Base-by-base conservation (phyloP, 2,329 filamentous ascomycete genomes). In the Corinectria fuckeliana region DNA sequence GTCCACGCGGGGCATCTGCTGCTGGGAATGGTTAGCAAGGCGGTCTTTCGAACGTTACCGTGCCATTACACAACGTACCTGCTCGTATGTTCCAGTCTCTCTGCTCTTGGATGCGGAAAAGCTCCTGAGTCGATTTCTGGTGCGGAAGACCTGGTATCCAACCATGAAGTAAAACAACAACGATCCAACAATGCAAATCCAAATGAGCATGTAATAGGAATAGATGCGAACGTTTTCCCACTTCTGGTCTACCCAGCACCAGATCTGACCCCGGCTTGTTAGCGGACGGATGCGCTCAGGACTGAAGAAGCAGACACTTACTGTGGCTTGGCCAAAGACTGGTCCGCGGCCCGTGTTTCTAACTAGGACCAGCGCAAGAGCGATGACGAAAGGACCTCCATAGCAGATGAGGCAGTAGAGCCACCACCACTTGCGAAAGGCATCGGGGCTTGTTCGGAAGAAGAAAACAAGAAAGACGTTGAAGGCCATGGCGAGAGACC, bases 401-500 rank as follows among this genome's bases (percentile, higher is more conserved):
- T 93, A 95, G 72, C 90, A 92, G 45, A 88, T 76, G 1, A 88
- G 50, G 34, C 88, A 82, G 72, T 94, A 94, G 48, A 87, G 81
- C 82, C 88, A 91, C 69, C 89, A 84, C 72, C 90, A 90, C 45
- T 84, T 83, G n/a, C 85, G 82, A 69, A 93, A 92, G 50, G 90
- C 88, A 7, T 88, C 88, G 0, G 85, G 84, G 45, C 80, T 85
- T 47, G 82, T 80, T n/a, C 82, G 79, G 65, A 82, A 82, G 74
- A 86, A 87, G 72, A 87, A 87, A 58, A 87, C 85, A 50, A 93
- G 82, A 68, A 90, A 91, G 62, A 94, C 91, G 69, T 94, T 95
- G 71, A 89, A 81, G 3, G 91, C 90, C 91, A 95, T 94, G 63
- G 89, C 89, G 53, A 93, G 84, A 0, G 90, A 91, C 90, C 88